A percentile compares a stretch with the other conserved stretches of the same genome.
phyloP scores from a whole-genome alignment of 2,329 filamentous ascomycete genomes.

The Hymenoscyphus occultus region DNA sequence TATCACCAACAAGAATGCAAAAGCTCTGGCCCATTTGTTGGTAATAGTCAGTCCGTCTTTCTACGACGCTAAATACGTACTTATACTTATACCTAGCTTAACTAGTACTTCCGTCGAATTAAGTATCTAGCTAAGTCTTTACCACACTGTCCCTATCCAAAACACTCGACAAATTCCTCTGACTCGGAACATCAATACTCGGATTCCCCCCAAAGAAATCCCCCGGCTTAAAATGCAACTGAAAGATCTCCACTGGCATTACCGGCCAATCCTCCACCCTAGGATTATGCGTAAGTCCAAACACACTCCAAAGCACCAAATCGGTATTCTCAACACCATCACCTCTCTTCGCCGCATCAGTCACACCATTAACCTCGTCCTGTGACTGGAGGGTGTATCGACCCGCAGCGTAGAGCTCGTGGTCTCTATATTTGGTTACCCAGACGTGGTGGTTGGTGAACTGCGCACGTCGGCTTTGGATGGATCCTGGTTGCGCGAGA shows the following conservation, averaged over 20 bases:
- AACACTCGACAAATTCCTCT: conserved; percentile 7
- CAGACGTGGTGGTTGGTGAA: conserved; percentile 86
- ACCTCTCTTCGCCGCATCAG: conserved; percentile 75
- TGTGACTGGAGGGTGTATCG: conserved; percentile 36
- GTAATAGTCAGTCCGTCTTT: too few relatives aligned
- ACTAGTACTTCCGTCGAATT: too few relatives aligned
- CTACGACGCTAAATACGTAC: too few relatives aligned
- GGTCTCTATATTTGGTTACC: conserved; percentile 75
- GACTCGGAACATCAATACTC: conserved; percentile 52
- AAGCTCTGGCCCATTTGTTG: too few relatives aligned
- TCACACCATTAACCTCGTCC: conserved; percentile 29
- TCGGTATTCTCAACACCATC: conserved; percentile 88
- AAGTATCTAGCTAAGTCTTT: too few relatives aligned
- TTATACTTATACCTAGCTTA: too few relatives aligned
- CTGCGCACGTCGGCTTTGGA: conserved; percentile 89
- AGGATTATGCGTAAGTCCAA: conserved; percentile 86
- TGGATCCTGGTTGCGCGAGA: conserved; percentile 73
- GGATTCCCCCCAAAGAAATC: conserved; percentile 58
- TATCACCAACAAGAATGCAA: too few relatives aligned
- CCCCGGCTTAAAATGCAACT: conserved; percentile 61
- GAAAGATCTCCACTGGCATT: conserved; percentile 82
- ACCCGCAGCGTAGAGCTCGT: conserved; percentile 37
- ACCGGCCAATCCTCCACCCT: conserved; percentile 86
- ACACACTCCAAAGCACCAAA: conserved; percentile 89
- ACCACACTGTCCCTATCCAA: not conserved